These are phyloP conservation scores for Lepraria neglecta DNA, from an alignment of 495 filamentous ascomycete species.

Conservation along the genomic window DNA sequence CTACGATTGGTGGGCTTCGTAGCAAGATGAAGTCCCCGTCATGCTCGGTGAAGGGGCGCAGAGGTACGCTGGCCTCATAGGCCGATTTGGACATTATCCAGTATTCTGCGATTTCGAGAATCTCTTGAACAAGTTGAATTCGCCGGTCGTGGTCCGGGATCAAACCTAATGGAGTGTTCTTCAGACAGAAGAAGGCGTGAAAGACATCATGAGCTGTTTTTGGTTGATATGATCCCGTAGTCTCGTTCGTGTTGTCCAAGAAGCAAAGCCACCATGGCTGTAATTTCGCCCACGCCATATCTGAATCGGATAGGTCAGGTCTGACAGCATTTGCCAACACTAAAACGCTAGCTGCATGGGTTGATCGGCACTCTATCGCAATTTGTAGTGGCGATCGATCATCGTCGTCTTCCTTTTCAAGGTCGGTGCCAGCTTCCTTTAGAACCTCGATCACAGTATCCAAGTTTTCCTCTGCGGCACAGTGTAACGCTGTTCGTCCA, in stretches of 20 bases:
- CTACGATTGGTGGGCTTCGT: background rate
- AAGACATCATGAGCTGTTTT: background rate
- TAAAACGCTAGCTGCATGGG: background rate
- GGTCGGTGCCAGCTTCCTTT: background rate
- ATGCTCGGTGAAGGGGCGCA: background rate
- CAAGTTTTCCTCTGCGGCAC: background rate
- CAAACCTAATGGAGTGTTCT: background rate
- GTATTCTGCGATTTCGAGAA: background rate
- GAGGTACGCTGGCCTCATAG: background rate
- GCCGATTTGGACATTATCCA: background rate
- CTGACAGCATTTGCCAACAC: background rate
- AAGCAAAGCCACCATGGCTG: background rate
- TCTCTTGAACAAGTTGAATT: background rate
- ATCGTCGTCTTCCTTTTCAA: background rate
- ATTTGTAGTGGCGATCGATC: background rate
- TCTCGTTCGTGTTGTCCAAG: background rate
- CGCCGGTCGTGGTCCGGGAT: background rate
- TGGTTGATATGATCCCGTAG: background rate
- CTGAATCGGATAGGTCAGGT: background rate
- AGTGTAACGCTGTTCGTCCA: background rate
- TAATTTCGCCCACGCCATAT: background rate
- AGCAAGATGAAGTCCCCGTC: background rate
- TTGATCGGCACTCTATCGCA: background rate
- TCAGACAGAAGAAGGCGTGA: background rate
- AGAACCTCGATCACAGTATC: background rate